Base-by-base conservation (phyloP, 352 stramenopile species). In the Globisporangium lucens region DNA sequence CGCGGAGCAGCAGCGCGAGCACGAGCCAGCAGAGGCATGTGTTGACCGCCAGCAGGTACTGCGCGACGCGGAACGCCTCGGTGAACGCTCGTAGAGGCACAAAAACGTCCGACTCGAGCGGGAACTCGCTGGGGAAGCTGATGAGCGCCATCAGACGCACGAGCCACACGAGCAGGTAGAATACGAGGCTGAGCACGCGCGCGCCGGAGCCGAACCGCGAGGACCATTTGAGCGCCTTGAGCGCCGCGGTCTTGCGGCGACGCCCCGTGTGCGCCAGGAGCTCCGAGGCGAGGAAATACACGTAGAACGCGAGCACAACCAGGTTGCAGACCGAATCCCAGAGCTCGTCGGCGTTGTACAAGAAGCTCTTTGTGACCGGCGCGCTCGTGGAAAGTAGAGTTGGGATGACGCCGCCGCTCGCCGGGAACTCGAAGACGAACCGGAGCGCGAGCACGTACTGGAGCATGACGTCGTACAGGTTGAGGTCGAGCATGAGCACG, bases 401-500 rank as follows among this genome's bases (percentile, higher is more conserved):
- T 1, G 76, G 41, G 1, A 83, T 41, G 30, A 74, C 78, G 35
- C 80, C 76, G 2, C 78, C 80, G 9, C 73, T 68, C 17, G 78
- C 63, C 4, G 78, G 78, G 35, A 89, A 74, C 58, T 86, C 80
- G 35, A 89, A 65, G 24, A 82, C 38, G 57, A 89, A 83, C 4
- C 78, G 80, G 1, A 89, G 63, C 3, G 71, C 66, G 4, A 77
- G 46, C 17, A 84, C 56, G 46, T 77, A 73, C 24, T 61, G 71
- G 15, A 89, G 63, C 80, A 89, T 85, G 59, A 66, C 68, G 58
- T 85, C 86, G 64, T 74, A 76, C 3, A 89, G 4, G 61, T 80
- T 86, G 49, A 85, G 36, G 36, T 89, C 80, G 43, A 86, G 30
- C 70, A 86, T 73, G 15, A 85, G 63, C 8, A 61, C 71, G 13